These are phyloP conservation scores for Aschersonia sp. DNA, from an alignment of 2,329 filamentous ascomycete species.

Conservation along the genomic window DNA sequence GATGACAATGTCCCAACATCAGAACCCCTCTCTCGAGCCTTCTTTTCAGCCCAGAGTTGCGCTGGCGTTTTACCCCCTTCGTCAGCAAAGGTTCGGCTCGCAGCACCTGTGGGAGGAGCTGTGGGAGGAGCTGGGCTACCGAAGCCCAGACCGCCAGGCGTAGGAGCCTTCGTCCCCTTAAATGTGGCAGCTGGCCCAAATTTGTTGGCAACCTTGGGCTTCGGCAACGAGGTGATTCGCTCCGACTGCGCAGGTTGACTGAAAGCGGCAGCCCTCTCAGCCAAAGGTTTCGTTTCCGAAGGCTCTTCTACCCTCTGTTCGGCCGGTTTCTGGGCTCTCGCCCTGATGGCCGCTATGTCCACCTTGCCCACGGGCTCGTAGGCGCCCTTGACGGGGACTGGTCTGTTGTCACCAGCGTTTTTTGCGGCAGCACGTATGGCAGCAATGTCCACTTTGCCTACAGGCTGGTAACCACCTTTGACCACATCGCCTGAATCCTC, in stretches of 20 bases:
- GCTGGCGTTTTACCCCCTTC: conserved; percentile 91
- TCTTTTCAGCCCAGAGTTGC: conserved; percentile 95
- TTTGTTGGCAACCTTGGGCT: conserved; percentile 87
- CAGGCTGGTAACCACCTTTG: conserved; percentile 75
- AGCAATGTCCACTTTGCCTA: conserved; percentile 95
- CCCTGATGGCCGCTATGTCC: conserved; percentile 86
- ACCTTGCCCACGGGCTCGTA: conserved; percentile 96
- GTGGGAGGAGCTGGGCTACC: conserved; percentile 43
- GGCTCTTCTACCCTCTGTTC: conserved; percentile 15
- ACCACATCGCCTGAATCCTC: conserved; percentile 49
- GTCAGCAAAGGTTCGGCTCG: conserved; percentile 88
- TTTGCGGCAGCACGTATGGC: conserved; percentile 67
- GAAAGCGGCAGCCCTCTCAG: conserved; percentile 68
- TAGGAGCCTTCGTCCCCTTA: conserved; percentile 76
- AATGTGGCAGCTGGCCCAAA: conserved; percentile 63
- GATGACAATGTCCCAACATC: conserved; percentile 25
- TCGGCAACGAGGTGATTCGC: conserved; percentile 74
- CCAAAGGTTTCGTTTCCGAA: conserved; percentile 42
- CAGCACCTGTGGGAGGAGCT: conserved; percentile 52
- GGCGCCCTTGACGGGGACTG: conserved; percentile 73
- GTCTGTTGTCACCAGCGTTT: conserved; percentile 61
- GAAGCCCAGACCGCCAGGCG: conserved; percentile 54
- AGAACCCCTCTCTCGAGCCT: conserved; percentile 60
- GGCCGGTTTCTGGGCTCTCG: conserved; percentile 58
- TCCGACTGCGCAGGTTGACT: conserved; percentile 47